A percentile compares a stretch with the other conserved stretches of the same genome.
phyloP scores from a whole-genome alignment of 2,329 filamentous ascomycete genomes.

The Tolypocladium guangdongense region DNA sequence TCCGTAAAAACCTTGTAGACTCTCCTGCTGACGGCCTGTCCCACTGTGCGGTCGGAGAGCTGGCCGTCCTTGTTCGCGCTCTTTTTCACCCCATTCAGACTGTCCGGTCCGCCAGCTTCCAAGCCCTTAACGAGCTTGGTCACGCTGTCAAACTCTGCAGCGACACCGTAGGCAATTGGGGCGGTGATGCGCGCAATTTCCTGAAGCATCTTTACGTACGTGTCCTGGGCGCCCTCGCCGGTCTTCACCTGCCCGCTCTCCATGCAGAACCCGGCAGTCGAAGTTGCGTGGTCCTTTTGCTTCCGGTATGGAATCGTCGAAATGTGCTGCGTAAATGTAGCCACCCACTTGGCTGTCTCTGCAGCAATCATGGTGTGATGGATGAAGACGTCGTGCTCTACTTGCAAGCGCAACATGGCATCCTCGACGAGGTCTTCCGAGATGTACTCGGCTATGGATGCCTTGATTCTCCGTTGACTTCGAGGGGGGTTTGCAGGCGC shows the following conservation, averaged over 20 bases:
- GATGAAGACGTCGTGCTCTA: constrained; percentile 54
- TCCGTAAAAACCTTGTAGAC: constrained; percentile 50
- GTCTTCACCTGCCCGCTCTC: constrained; percentile 64
- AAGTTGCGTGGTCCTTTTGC: constrained; percentile 35
- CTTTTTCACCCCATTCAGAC: constrained; percentile 51
- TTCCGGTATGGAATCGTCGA: constrained; percentile 63
- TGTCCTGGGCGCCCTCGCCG: constrained; percentile 54
- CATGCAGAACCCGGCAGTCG: constrained; percentile 64
- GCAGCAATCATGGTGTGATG: constrained; percentile 52
- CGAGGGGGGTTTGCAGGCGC: constrained; percentile 13
- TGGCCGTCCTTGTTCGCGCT: constrained; percentile 46
- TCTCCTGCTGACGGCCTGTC: constrained; percentile 46
- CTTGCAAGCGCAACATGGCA: constrained; percentile 58
- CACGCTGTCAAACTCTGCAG: constrained; percentile 47
- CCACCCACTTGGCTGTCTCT: constrained; percentile 64
- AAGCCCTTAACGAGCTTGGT: constrained; percentile 48
- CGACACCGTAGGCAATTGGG: constrained; percentile 60
- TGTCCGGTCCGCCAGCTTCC: constrained; percentile 43
- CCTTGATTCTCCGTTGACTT: constrained; percentile 29
- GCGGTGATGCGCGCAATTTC: constrained; percentile 63
- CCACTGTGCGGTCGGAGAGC: constrained; percentile 42
- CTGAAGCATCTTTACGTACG: constrained; percentile 65
- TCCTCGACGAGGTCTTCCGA: constrained; percentile 62
- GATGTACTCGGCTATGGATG: constrained; percentile 34
- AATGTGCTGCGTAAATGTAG: constrained; percentile 66